A percentile compares a stretch with the other conserved stretches of the same genome.
Evolutionary conservation across 1,284 basidiomycete genomes (phyloP).

Genomic region (Irpex sp.): DNA sequence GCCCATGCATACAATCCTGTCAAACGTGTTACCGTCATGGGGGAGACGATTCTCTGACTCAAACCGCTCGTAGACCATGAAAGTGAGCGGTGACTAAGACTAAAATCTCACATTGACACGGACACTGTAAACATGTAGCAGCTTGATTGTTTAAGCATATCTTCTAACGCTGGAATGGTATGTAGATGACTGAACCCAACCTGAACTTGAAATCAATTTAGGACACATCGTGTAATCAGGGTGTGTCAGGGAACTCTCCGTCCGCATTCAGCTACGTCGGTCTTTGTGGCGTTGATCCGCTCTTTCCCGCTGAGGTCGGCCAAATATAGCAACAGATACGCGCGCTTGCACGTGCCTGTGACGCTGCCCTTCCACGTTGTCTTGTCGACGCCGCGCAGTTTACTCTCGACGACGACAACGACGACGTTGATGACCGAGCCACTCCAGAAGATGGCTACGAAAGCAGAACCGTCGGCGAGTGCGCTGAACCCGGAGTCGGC

Average conservation of each 20-base stretch:
- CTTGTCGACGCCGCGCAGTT: not conserved
- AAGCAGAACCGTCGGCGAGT: conserved; percentile 29
- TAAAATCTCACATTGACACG: not conserved
- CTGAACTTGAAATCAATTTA: no score
- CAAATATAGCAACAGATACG: not conserved
- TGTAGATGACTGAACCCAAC: not conserved
- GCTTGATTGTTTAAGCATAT: not conserved
- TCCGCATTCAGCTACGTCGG: not conserved
- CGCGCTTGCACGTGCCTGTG: not conserved
- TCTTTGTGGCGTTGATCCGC: not conserved
- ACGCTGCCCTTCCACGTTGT: not conserved
- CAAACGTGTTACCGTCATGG: not conserved
- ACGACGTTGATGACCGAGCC: conserved; percentile 21
- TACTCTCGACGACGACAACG: not conserved
- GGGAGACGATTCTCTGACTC: no score
- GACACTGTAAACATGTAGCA: not conserved
- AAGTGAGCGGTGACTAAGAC: not conserved
- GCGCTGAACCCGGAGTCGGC: conserved; percentile 27
- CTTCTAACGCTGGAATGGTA: not conserved
- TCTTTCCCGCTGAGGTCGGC: not conserved
- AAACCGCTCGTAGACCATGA: no score
- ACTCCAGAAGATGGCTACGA: conserved; percentile 23
- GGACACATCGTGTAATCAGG: no score
- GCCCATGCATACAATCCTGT: not conserved
- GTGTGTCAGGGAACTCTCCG: not conserved